phyloP scores from a whole-genome alignment of 345 rosid genomes.

The Lumnitzera littorea region DNA sequence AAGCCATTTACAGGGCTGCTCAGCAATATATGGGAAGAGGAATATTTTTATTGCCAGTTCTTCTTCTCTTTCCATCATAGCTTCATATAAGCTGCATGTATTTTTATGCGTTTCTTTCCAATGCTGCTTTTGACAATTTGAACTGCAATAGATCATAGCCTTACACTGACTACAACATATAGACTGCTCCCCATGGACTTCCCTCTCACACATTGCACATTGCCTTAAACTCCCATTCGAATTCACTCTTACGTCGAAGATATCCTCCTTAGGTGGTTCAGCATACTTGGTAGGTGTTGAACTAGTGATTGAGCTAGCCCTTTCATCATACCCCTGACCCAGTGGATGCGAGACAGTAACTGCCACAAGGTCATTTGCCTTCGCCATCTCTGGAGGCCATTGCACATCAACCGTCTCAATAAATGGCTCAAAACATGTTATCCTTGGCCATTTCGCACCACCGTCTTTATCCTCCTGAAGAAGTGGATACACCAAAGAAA shows the following conservation, averaged over 20 bases:
- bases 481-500: constrained; percentile 52
- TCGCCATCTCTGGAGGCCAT: constrained; percentile 57
- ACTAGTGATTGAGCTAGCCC: constrained; percentile 28
- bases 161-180: constrained; percentile 40
- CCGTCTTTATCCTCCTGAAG: constrained; percentile 43
- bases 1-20: constrained; percentile 47
- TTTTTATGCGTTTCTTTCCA: constrained; percentile 45
- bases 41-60: constrained; percentile 45
- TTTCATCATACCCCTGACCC: constrained; percentile 49
- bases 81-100: constrained; percentile 41
- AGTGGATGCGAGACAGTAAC: constrained; percentile 61
- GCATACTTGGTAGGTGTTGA: constrained; percentile 37
- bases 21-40: constrained; percentile 34
- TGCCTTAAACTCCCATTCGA: constrained; percentile 21
- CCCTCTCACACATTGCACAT: constrained; percentile 43
- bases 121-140: constrained; percentile 46
- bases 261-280: constrained; percentile 29
- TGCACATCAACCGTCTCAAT: constrained; percentile 71
- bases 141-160: constrained; percentile 42
- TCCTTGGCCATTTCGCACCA: constrained; percentile 32
- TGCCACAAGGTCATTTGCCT: constrained; percentile 48
- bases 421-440: constrained; percentile 40
- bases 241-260: constrained; percentile 20
- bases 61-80: constrained; percentile 59
- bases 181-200: constrained; percentile 35